Percentiles rank a stretch among this genome's conserved stretches.
phyloP scores from a whole-genome alignment of 257 asterid genomes.

The Marsdenia floribunda region DNA sequence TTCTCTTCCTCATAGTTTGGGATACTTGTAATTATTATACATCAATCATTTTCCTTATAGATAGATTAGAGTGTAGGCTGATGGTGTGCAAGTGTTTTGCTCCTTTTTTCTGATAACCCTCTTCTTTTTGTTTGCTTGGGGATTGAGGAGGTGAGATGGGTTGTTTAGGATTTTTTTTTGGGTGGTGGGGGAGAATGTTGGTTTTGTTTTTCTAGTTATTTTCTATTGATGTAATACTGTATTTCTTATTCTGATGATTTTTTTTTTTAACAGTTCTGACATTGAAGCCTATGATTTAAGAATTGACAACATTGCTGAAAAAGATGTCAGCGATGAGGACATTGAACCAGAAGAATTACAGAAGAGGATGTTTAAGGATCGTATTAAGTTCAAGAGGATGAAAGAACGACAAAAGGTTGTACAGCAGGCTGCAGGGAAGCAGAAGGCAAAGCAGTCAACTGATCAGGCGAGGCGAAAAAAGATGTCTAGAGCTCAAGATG shows the following conservation, averaged over 20 bases:
- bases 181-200: background rate
- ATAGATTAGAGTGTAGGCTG: background rate
- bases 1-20: background rate
- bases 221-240: background rate
- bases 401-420: constrained; percentile 56
- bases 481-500: constrained; percentile 72
- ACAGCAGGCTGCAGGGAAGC: constrained; percentile 50
- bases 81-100: background rate
- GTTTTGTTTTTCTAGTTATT: background rate
- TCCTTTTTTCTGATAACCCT: too few relatives aligned
- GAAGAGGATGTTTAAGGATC: constrained; percentile 74
- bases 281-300: constrained; percentile 50
- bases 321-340: constrained; percentile 75
- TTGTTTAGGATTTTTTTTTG: background rate
- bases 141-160: background rate
- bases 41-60: background rate
- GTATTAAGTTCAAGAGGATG: constrained; percentile 57
- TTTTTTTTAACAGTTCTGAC: constrained; percentile 44
- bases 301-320: constrained; percentile 44
- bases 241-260: background rate
- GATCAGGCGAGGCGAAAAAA: constrained; percentile 68
- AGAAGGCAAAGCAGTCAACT: constrained; percentile 41
- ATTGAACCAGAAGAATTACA: constrained; percentile 56
- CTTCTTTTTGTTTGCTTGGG: background rate
- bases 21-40: background rate